phyloP scores from a whole-genome alignment of 768 basidiomycete species.

The Rhodotorula kratochvilovae region DNA sequence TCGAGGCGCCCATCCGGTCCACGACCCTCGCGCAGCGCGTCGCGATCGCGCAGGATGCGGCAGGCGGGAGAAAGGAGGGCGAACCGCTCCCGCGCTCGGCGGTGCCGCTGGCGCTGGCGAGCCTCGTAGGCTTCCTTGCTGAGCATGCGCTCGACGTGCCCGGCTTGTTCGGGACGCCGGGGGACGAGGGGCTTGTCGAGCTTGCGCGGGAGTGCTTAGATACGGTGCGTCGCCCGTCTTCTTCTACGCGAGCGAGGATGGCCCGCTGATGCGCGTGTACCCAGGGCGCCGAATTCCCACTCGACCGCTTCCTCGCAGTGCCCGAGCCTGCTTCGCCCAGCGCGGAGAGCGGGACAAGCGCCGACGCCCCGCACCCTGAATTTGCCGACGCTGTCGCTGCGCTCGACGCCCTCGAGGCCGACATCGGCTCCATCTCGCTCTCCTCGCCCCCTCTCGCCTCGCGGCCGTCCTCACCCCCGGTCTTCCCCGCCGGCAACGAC shows the following conservation, averaged over 20 bases:
- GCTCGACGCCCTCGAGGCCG: constrained; percentile 20
- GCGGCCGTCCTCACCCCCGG: background rate
- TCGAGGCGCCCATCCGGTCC: constrained; percentile 12
- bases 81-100: background rate
- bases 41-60: background rate
- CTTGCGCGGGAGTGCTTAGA: constrained; percentile 19
- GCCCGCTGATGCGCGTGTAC: background rate
- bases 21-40: constrained; percentile 3
- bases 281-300: constrained; percentile 9
- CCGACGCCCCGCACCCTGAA: background rate
- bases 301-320: background rate
- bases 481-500: background rate
- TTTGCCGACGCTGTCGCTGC: constrained; percentile 17
- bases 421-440: constrained; percentile 31
- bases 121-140: constrained; percentile 20
- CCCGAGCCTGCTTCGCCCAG: background rate
- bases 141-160: constrained; percentile 18
- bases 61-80: background rate
- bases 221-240: background rate
- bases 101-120: constrained; percentile 17
- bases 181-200: constrained; percentile 3
- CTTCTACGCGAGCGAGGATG: too few relatives aligned
- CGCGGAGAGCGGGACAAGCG: background rate
- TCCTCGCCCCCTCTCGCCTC: background rate
- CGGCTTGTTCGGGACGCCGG: constrained; percentile 18